These are phyloP conservation scores for Tuber microsphaerosporum DNA, from an alignment of 495 filamentous ascomycete species.

Conservation along the genomic window DNA sequence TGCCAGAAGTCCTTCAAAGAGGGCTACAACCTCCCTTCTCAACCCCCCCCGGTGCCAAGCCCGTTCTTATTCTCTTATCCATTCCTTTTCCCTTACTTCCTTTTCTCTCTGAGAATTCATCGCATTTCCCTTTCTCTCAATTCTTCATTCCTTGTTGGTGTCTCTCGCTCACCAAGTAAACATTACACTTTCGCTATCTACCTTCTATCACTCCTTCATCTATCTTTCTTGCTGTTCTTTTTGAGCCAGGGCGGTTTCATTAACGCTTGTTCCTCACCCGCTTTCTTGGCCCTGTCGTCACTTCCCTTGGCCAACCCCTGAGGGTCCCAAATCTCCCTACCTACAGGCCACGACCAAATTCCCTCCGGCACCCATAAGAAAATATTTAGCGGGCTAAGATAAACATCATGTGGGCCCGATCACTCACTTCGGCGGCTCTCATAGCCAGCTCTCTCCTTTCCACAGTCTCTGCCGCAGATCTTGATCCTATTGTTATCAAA, in stretches of 20 bases:
- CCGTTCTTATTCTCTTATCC: slow-evolving; percentile 15
- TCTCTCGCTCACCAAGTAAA: background rate
- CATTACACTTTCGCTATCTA: background rate
- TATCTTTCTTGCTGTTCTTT: background rate
- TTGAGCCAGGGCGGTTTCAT: background rate
- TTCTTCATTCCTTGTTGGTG: background rate
- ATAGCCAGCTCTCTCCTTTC: slow-evolving; percentile 44
- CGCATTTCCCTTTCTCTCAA: slow-evolving; percentile 10
- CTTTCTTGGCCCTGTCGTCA: slow-evolving; percentile 5
- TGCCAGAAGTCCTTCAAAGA: slow-evolving; percentile 34
- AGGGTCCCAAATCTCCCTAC: background rate
- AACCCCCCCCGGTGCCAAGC: slow-evolving; percentile 13
- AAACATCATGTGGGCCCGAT: slow-evolving; percentile 19
- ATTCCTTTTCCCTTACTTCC: slow-evolving; percentile 10
- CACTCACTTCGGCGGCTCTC: slow-evolving; percentile 23
- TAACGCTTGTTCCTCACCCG: background rate
- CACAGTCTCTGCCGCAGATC: slow-evolving; percentile 49
- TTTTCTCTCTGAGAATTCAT: slow-evolving; percentile 4
- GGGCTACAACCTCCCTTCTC: slow-evolving; percentile 11
- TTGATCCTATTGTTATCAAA: slow-evolving; percentile 63
- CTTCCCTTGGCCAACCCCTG: slow-evolving; percentile 1
- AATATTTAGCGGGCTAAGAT: background rate
- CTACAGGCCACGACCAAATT: slow-evolving; percentile 12
- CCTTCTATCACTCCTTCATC: background rate
- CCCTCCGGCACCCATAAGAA: background rate